Base-by-base conservation (phyloP, 208 protist species). In the Leishmania martiniquensis region DNA sequence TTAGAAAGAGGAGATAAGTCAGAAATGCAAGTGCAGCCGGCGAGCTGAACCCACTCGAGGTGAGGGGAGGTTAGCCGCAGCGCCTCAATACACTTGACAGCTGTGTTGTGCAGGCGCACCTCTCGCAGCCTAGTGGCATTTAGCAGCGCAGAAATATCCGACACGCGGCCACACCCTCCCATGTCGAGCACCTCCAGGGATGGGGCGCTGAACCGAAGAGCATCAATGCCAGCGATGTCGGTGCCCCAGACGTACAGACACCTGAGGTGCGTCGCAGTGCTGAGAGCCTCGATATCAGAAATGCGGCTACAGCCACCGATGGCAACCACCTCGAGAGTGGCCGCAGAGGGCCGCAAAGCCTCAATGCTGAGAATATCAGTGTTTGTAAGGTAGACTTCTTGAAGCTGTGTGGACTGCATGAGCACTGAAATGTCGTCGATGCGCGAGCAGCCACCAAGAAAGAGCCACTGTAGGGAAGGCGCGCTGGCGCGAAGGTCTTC, bases 51-150 rank as follows among this genome's bases (percentile, higher is more conserved):
- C 22, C 34, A 32, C 47, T 78, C 37, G n/a, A 78, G 49, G 1
- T 12, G 20, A 20, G 29, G 17, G 22, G 65, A 62, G 45, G 65
- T 78, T 7, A 51, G 20, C 32, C 75, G 49, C 52, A 78, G 65
- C 1, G 75, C 49, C n/a, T 72, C 63, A n/a, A 78, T 72, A 10
- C 63, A 63, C 22, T 34, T 10, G 1, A 78, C 34, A 5, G n/a
- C 34, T 37, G 75, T 78, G n/a, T 78, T 45, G 22, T 72, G 67
- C 13, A 78, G 34, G 44, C 68, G 75, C 32, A 78, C 75, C 42
- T 72, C 65, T 5, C 65, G 75, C 22, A 78, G 75, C 34, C 65
- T 78, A 4, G 47, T 13, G 22, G 62, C 47, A 39, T 72, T 78
- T 12, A 42, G 29, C 13, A 78, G 22, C 12, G 65, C 34, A 29